These are phyloP conservation scores for Skeletonema menzelii DNA, from an alignment of 108 stramenopile genomes.

Conservation along the genomic window DNA sequence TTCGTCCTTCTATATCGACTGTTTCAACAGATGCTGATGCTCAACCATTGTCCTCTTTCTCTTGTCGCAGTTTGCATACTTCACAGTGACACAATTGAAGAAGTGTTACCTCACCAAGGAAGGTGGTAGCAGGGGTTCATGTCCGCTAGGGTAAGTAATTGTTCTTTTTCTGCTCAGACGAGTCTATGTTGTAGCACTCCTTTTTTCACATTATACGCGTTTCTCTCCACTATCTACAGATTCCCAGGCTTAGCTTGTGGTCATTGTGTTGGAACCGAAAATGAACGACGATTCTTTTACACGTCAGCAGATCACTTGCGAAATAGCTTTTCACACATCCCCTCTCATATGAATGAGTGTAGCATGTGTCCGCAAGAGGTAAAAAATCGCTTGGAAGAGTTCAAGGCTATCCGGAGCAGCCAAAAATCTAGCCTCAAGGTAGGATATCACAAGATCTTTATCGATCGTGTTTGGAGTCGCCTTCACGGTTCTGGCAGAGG, in stretches of 20 bases:
- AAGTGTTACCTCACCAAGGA: slow-evolving; percentile 50
- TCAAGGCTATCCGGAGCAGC: slow-evolving; percentile 38
- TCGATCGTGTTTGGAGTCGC: slow-evolving; percentile 47
- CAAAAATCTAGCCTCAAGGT: slow-evolving; percentile 51
- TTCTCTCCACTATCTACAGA: background rate
- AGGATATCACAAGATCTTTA: slow-evolving; percentile 56
- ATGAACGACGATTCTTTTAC: slow-evolving; percentile 52
- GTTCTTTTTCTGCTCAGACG: background rate
- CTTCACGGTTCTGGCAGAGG: slow-evolving; percentile 16
- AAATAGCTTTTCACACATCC: slow-evolving; percentile 55
- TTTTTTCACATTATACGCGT: background rate
- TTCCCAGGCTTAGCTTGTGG: slow-evolving; percentile 51
- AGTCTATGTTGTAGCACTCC: background rate
- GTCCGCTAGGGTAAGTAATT: slow-evolving; percentile 32
- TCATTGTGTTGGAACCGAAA: slow-evolving; percentile 33
- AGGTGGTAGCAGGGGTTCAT: slow-evolving; percentile 47
- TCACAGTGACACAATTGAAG: slow-evolving; percentile 40
- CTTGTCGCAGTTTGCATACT: slow-evolving; percentile 31
- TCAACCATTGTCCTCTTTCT: background rate
- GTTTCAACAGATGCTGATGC: background rate
- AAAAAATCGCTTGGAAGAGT: slow-evolving; percentile 35
- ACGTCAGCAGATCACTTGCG: slow-evolving; percentile 52
- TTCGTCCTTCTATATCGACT: background rate
- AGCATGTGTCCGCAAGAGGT: slow-evolving; percentile 36
- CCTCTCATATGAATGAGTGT: slow-evolving; percentile 42